Evolutionary conservation across 495 filamentous ascomycete species (phyloP), one percentile per base, ranked within the genome.

Genomic region (Penicillium fimorum): DNA sequence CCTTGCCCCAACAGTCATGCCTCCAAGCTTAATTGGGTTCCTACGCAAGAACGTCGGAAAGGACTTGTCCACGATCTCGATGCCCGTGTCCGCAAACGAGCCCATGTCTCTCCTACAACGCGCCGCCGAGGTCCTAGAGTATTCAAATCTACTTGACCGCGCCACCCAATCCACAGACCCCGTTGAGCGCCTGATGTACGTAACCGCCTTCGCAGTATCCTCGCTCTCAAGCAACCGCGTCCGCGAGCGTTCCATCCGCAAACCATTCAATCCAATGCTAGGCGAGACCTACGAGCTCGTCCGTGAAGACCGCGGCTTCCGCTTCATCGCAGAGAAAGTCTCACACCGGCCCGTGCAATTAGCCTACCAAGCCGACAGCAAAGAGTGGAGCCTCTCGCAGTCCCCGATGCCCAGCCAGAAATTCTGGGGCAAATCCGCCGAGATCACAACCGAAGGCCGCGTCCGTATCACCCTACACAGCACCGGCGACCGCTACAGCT

Each of bases 31-130:
- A 30, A 94, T 98, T 55, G 87, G 89, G 1, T 96, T 97, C 68
- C 77, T 97, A 10, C 90, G 95, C 65, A 98, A 97, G 69, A 98
- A 98, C 60, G 94, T 97, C 12, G 94, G 94, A 61, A 97, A 97
- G 74, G 94, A 98, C 69, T 76, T 98, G 6, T 96, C 91, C 48
- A 92, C 91, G 4, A 92, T 97, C 66, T 88, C 90, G 33, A 98
- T 97, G 95, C 94, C 94, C 0, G 94, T 97, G 5, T 93, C 92
- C 20, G 86, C 93, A 18, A 98, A 98, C 71, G 94, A 98, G 67
- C 95, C 94, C 1, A 84, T 87, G 3, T 97, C 92, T 0, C 69
- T 93, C 4, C 79, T 96, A 3, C 94, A 98, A 69, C 87, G 94
- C 55, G 80, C 89, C 13, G 85, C 93, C 1, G 94, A 98, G 70